Conservation (phyloP, 352 stramenopile species). For the Globisporangium emineosum region DNA sequence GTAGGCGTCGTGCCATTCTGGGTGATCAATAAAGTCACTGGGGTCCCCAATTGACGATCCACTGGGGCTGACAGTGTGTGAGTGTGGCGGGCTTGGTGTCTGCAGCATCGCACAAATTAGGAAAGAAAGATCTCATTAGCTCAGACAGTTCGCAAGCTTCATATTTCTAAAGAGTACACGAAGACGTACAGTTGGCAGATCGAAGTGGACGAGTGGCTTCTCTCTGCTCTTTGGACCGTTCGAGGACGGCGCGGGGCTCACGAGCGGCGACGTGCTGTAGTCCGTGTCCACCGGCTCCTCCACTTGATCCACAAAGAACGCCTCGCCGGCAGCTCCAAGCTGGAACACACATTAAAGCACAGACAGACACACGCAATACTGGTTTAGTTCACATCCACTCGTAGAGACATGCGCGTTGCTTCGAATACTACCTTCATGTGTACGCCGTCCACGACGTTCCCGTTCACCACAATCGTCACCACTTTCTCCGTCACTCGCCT, state of each 20-base stretch:
- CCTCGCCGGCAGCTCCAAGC: constrained; percentile 60
- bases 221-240: background rate
- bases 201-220: constrained; percentile 8
- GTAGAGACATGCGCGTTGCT: background rate
- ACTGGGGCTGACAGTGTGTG: constrained; percentile 5
- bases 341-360: constrained; percentile 13
- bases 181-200: constrained; percentile 3
- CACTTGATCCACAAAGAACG: constrained; percentile 73
- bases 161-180: background rate
- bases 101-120: background rate
- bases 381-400: background rate
- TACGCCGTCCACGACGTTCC: constrained; percentile 41
- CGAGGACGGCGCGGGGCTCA: constrained; percentile 29
- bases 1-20: constrained; percentile 35
- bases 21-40: constrained; percentile 1
- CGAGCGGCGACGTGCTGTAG: constrained; percentile 61
- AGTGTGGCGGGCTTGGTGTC: constrained; percentile 2
- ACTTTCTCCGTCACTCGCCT: constrained; percentile 36
- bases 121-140: background rate
- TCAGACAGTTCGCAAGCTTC: background rate
- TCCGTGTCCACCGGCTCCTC: constrained; percentile 56
- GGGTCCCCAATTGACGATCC: constrained; percentile 1
- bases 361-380: background rate
- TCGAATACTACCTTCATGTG: constrained; percentile 62
- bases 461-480: constrained; percentile 64